Percentiles rank a stretch among this genome's conserved stretches.
These are phyloP conservation scores for Exophiala dermatitidis DNA, from an alignment of 2,329 filamentous ascomycete genomes.

Conservation along the genomic window DNA sequence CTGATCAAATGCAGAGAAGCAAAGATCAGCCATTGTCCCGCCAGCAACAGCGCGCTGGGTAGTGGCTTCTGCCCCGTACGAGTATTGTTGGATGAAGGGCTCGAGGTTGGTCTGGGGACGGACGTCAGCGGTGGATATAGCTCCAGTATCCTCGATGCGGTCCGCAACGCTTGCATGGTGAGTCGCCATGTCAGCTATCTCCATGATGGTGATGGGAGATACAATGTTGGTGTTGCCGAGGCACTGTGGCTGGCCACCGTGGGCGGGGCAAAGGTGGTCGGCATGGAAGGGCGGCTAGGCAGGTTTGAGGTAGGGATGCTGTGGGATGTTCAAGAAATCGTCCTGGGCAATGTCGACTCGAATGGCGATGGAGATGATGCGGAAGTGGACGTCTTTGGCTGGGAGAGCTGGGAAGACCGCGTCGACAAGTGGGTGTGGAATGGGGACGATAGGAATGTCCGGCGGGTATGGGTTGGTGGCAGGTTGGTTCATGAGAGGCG, in stretches of 20 bases:
- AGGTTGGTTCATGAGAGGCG: conserved; percentile 61
- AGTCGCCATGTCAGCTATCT: conserved; percentile 61
- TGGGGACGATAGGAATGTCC: conserved; percentile 87
- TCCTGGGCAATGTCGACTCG: conserved; percentile 24
- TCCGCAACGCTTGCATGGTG: conserved; percentile 70
- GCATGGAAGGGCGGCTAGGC: conserved; percentile 64
- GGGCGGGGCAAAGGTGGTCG: conserved; percentile 78
- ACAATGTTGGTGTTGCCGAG: conserved; percentile 59
- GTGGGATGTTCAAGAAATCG: conserved; percentile 82
- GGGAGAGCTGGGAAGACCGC: conserved; percentile 79
- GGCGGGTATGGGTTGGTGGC: conserved; percentile 82
- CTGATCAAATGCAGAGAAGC: conserved; percentile 55
- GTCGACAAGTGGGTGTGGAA: conserved; percentile 92
- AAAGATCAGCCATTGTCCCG: conserved; percentile 79
- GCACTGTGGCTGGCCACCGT: conserved; percentile 76
- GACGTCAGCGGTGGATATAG: conserved; percentile 87
- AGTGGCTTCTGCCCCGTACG: conserved; percentile 72
- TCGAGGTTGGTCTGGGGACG: conserved; percentile 79
- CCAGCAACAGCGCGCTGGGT: conserved; percentile 74
- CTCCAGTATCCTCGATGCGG: conserved; percentile 73
- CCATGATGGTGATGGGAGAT: conserved; percentile 27
- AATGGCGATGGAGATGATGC: conserved; percentile 41
- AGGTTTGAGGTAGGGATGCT: conserved; percentile 79
- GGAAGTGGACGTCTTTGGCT: conserved; percentile 81
- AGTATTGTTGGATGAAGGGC: conserved; percentile 62